Percentiles rank a stretch among this genome's conserved stretches.
phyloP scores from a whole-genome alignment of 2,329 filamentous ascomycete species.

The Cercospora canescens region DNA sequence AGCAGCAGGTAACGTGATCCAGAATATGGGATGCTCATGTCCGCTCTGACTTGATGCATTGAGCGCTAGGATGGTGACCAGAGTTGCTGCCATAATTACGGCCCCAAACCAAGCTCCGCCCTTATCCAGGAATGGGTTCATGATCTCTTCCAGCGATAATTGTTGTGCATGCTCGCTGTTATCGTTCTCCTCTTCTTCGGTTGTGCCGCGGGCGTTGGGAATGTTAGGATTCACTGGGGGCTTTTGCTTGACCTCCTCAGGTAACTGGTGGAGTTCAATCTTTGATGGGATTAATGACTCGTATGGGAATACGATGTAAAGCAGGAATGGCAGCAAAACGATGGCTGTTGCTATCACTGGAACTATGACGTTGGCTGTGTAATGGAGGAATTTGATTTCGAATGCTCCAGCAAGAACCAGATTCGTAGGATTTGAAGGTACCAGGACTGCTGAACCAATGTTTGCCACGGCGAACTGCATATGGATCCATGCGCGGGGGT shows the following conservation, averaged over 20 bases:
- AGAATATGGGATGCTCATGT: conserved; percentile 62
- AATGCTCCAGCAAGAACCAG: conserved; percentile 73
- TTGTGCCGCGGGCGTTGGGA: conserved; percentile 59
- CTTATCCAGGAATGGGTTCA: conserved; percentile 73
- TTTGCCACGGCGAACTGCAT: conserved; percentile 72
- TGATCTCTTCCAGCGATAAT: conserved; percentile 68
- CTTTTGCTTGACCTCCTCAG: conserved; percentile 55
- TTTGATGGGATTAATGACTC: conserved; percentile 63
- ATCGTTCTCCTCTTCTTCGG: conserved; percentile 52
- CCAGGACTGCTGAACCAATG: conserved; percentile 72
- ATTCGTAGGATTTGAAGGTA: conserved; percentile 77
- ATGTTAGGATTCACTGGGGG: conserved; percentile 73
- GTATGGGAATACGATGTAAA: conserved; percentile 68
- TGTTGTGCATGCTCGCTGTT: conserved; percentile 52
- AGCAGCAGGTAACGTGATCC: conserved; percentile 68
- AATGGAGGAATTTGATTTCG: conserved; percentile 68
- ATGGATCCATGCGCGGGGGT: conserved; percentile 72
- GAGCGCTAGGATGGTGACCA: conserved; percentile 64
- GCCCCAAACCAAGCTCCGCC: conserved; percentile 64
- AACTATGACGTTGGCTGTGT: conserved; percentile 77
- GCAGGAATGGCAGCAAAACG: conserved; percentile 67
- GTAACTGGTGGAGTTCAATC: conserved; percentile 69
- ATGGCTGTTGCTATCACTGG: conserved; percentile 69
- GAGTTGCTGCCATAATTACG: conserved; percentile 65
- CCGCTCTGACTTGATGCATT: conserved; percentile 60